Conservation (phyloP, 495 filamentous ascomycete species). For the Lophiotrema nucula region DNA sequence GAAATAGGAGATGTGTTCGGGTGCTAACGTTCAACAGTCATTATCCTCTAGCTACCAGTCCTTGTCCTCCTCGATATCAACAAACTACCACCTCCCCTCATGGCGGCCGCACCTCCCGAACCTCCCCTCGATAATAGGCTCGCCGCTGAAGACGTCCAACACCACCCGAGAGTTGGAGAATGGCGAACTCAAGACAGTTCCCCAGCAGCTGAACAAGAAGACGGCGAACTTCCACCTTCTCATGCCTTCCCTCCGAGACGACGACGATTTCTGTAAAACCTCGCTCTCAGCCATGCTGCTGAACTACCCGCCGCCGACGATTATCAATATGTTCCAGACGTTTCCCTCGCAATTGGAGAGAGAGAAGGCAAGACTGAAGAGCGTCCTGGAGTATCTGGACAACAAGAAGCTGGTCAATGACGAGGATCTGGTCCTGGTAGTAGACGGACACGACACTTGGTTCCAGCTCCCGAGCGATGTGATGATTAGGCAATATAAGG, state of each 20-base stretch:
- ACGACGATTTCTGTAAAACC: conserved; percentile 57
- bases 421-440: conserved; percentile 60
- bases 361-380: conserved; percentile 43
- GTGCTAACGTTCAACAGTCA: conserved; percentile 10
- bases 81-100: conserved; percentile 30
- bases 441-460: conserved; percentile 58
- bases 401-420: conserved; percentile 50
- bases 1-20: too few species aligned
- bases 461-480: conserved; percentile 64
- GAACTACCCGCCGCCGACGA: conserved; percentile 59
- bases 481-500: conserved; percentile 56
- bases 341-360: conserved; percentile 37
- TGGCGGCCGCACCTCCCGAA: conserved; percentile 25
- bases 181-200: conserved; percentile 24
- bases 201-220: conserved; percentile 45
- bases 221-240: conserved; percentile 62
- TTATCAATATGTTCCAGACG: conserved; percentile 51
- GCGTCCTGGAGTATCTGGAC: conserved; percentile 54
- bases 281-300: conserved; percentile 60
- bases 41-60: conserved; percentile 23
- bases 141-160: conserved; percentile 28
- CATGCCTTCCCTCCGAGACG: conserved; percentile 52
- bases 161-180: conserved; percentile 30
- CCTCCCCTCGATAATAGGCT: conserved; percentile 10
- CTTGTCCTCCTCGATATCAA: too few species aligned